Base-by-base conservation (phyloP, 2,329 filamentous ascomycete species). In the Lasiodiplodia sp. region DNA sequence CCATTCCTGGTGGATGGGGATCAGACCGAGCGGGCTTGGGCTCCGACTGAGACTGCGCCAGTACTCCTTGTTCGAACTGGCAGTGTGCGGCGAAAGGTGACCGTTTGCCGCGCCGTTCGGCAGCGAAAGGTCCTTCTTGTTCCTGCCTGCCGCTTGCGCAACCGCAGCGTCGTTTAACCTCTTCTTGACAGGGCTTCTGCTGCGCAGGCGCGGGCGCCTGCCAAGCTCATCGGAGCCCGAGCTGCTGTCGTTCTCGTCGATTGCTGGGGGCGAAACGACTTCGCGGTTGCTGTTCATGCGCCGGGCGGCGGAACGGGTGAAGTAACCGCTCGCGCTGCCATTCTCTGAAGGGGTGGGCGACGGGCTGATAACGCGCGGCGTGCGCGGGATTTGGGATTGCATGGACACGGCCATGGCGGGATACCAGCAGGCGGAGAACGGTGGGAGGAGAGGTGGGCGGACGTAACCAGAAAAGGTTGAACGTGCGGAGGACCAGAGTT, bases 1-100 rank as follows among this genome's bases (percentile, higher is more conserved):
- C 88, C 96, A 99, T 77, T 96, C 91, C 70, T 92, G 87, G 80
- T 99, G 96, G 75, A 99, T 95, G 2, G 96, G 96, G 70, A 99
- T 99, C 60, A 98, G 86, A 10, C 96, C 96, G 4, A 98, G 86
- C 11, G 96, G 96, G 74, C 93, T 97, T 2, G 96, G 96, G 73
- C 93, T 97, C 71, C 96, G 88, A 75, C 93, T 97, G 78, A 97
- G 88, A 77, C 95, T 92, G 70, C 92, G 88, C 92, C 93, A 96
- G 79, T 87, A 92, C 83, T 91, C 92, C 71, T 90, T 89, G 58
- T 85, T 87, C 28, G 68, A 66, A n/a, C 44, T 28, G 11, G 86
- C 82, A 28, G 86, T 85, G 34, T 87, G 84, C 3, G 91, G 91
- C 23, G 90, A 90, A 63, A 95, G 83, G 73, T 93, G 89, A 23